Base-by-base conservation (phyloP, 176 grass and related monocot genomes). In the Oryza brachyantha region DNA sequence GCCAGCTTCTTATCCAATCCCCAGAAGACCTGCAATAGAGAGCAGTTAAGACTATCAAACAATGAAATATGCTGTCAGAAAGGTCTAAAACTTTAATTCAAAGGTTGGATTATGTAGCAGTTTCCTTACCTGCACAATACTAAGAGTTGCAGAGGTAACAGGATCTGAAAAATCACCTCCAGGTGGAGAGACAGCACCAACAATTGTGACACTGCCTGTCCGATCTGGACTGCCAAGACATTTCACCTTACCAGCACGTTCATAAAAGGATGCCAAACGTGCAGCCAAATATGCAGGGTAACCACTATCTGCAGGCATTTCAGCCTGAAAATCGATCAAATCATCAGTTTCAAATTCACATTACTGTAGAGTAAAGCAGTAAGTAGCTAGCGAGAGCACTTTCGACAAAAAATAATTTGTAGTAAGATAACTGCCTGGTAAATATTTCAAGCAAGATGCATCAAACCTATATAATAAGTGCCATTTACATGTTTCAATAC, bases 261-360 rank as follows among this genome's bases (percentile, higher is more conserved):
- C 96, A 64, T 99, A 99, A 57, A 99, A 99, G 29, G 96, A 99
- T 45, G 96, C 96, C 71, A 99, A 75, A 66, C 96, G 90, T 83
- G 96, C 84, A 72, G 96, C 96, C 88, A 99, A 89, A 76, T 99
- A 99, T 16, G 96, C 96, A 69, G 96, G 96, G 78, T 99, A 99
- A 74, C 96, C 96, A 95, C 96, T 99, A 57, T 99, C 96, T 13
- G 96, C 96, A 82, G 96, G 96, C 96, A 99, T 99, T 83, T 99
- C 96, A 93, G 96, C 96, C 96, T 98, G 85, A 35, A 58, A 68
- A 81, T 64, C 66, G 59, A 78, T 63, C 58, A 28, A 22, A 78
- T 10, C n/a, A 37, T 87, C 70, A 87, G 85, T 72, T 77, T 10
- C 19, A 61, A 68, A 59, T 36, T 28, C 40, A 61, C 41, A 43